Conservation (phyloP, 345 rosid genomes). For the Ceriops tagal region DNA sequence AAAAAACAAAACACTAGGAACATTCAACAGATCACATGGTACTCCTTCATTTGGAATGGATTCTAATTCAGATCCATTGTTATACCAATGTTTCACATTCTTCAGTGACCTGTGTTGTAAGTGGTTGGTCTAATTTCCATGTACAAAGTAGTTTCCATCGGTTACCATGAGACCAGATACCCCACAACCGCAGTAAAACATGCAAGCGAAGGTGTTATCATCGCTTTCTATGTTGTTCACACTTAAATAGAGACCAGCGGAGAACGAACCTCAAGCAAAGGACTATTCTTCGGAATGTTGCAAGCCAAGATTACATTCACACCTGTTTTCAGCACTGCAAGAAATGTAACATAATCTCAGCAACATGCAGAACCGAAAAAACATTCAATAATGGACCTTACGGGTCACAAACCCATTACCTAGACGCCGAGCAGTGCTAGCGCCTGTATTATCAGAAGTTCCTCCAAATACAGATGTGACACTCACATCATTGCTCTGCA, state of each 20-base stretch:
- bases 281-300: constrained; percentile 83
- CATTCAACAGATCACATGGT: no score
- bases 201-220: no score
- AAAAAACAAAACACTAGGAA: no score
- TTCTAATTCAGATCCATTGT: no score
- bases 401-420: constrained; percentile 33
- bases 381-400: neutral
- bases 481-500: constrained; percentile 63
- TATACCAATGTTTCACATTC: no score
- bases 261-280: constrained; percentile 64
- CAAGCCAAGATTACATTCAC: constrained; percentile 51
- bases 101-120: no score
- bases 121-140: no score
- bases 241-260: neutral
- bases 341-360: neutral
- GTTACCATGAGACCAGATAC: no score
- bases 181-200: no score
- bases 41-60: no score
- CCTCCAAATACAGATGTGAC: constrained; percentile 77
- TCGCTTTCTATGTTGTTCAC: neutral
- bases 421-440: constrained; percentile 82
- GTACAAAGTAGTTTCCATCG: no score
- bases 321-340: constrained; percentile 81
- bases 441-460: constrained; percentile 75
- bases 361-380: no score